These are phyloP conservation scores for Microsporum audouinii DNA, from an alignment of 2,329 filamentous ascomycete species.

Conservation along the genomic window DNA sequence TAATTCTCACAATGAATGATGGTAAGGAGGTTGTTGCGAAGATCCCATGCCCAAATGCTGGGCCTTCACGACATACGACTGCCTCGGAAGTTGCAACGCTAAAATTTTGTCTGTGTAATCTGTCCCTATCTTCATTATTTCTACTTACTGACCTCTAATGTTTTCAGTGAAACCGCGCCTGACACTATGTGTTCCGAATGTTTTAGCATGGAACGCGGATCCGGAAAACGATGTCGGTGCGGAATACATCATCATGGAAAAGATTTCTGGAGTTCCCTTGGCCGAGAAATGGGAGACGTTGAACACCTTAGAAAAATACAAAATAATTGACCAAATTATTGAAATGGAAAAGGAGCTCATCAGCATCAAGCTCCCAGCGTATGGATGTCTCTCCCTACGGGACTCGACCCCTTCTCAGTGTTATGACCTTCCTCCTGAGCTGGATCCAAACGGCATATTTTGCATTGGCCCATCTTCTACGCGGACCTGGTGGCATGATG, in stretches of 20 bases:
- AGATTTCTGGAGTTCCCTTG: constrained; percentile 13
- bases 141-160: too few species aligned
- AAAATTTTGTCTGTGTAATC: neutral
- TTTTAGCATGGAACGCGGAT: constrained; percentile 14
- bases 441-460: constrained; percentile 19
- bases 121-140: too few species aligned
- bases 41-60: constrained; percentile 15
- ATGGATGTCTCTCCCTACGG: constrained; percentile 14
- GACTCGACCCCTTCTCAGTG: neutral
- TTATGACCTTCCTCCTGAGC: neutral
- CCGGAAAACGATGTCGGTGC: constrained; percentile 13
- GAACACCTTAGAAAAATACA: constrained; percentile 14
- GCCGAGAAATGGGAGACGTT: constrained; percentile 14
- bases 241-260: constrained; percentile 19
- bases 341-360: constrained; percentile 14
- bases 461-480: constrained; percentile 28
- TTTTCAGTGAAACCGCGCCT: neutral
- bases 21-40: constrained; percentile 11
- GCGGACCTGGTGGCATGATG: constrained; percentile 23
- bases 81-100: constrained; percentile 19
- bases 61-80: constrained; percentile 10
- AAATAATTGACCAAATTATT: constrained; percentile 14
- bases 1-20: constrained; percentile 15
- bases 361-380: constrained; percentile 5
- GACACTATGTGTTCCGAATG: constrained; percentile 15